Evolutionary conservation across 2,329 filamentous ascomycete species (phyloP), one percentile per base, ranked within the genome.

Genomic region (Stromatinia cepivora): DNA sequence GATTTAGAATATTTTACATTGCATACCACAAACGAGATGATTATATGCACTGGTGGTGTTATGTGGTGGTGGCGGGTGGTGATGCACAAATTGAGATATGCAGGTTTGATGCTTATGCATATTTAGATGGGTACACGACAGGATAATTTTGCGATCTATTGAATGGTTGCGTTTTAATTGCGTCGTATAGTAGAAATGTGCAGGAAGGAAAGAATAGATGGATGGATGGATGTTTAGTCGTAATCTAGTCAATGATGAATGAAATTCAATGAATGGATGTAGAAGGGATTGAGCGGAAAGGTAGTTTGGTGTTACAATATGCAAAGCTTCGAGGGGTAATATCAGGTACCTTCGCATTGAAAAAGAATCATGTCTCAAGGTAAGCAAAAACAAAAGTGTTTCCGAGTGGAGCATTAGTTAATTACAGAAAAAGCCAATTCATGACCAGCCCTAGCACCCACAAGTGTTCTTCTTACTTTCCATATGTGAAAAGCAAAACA

Each of bases 121-220:
- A 22, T 2, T 34, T n/a, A 36, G 36, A 28, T 59, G n/a, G 54
- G n/a, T 59, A 31, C 65, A 67, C 46, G 31, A 42, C 56, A 62
- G 34, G 45, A 62, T 62, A n/a, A 17, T 62, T 67, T 59, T 57
- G n/a, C 22, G 42, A 45, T 52, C 53, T 67, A 67, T 67, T 67
- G 65, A 62, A 50, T 67, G 22, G 52, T 11, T 67, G 64, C 64
- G 22, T 67, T 42, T 42, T 42, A 5, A 9, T 53, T 31, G 62
- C 42, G 36, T 48, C 17, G 20, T 31, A 11, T 25, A n/a, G 6
- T 13, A 11, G 8, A 25, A 4, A 28, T 25, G 15, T 25, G 46
- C 4, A 36, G 17, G 9, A 20, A 59, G 28, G 22, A 36, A 20
- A 20, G n/a, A 13, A 28, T 45, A 15, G 22, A 39, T 48, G 59